Conservation (phyloP, 2,329 filamentous ascomycete species). For the Zymoseptoria brevis region DNA sequence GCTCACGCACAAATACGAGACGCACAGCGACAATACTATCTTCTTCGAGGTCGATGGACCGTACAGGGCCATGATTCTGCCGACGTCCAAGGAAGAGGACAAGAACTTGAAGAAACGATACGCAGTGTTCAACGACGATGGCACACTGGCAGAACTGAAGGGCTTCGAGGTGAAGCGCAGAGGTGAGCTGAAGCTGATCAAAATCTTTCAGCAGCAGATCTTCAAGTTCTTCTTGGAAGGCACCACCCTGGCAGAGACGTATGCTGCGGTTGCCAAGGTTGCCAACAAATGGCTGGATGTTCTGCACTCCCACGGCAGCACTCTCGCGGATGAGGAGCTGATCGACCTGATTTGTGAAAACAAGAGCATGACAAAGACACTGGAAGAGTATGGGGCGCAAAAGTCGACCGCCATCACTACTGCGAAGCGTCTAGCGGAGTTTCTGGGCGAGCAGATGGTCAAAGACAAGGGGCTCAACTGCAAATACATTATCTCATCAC, state of each 20-base stretch:
- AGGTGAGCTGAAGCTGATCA: constrained; percentile 97
- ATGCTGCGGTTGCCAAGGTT: constrained; percentile 83
- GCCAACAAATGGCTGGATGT: constrained; percentile 97
- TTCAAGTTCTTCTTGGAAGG: constrained; percentile 99
- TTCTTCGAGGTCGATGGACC: constrained; percentile 99
- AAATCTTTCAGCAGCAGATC: constrained; percentile 98
- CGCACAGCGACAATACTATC: constrained; percentile 96
- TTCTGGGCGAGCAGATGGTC: constrained; percentile 95
- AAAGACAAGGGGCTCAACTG: constrained; percentile 99
- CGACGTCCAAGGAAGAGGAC: constrained; percentile 96
- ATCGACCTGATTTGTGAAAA: constrained; percentile 99
- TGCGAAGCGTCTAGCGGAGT: constrained; percentile 87
- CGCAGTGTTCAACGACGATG: constrained; percentile 97
- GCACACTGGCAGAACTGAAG: constrained; percentile 88
- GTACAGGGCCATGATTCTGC: constrained; percentile 94
- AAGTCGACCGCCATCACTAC: constrained; percentile 99
- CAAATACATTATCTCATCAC: constrained; percentile 96
- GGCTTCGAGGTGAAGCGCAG: constrained; percentile 96
- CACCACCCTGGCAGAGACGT: constrained; percentile 77
- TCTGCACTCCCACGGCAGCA: constrained; percentile 76
- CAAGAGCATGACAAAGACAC: constrained; percentile 91
- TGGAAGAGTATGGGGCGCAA: constrained; percentile 90
- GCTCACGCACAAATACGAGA: constrained; percentile 80
- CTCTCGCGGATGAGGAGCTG: constrained; percentile 88
- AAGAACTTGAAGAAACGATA: constrained; percentile 99